Evolutionary conservation across 768 basidiomycete species (phyloP).

Genomic region (Boletus tylopilopsis): DNA sequence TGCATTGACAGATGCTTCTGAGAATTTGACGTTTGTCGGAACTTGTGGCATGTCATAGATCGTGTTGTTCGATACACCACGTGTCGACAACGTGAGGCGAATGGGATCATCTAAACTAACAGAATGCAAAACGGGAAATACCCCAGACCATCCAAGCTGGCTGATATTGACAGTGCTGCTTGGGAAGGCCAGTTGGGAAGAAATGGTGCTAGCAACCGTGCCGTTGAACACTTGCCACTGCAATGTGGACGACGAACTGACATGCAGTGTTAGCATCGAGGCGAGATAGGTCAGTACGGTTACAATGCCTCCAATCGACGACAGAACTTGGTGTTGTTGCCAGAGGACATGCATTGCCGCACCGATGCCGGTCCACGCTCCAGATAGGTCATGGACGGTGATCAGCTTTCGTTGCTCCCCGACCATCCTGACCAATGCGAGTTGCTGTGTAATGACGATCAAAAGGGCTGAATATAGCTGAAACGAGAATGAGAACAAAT

Average conservation of each 20-base stretch:
- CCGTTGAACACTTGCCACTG: not conserved
- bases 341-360: not conserved
- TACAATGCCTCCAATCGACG: not conserved
- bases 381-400: not conserved
- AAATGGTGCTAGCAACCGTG: not conserved
- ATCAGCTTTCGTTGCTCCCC: not conserved
- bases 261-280: not conserved
- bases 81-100: not conserved
- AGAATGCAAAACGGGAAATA: not conserved
- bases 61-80: not conserved
- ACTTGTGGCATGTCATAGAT: not conserved
- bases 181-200: not conserved
- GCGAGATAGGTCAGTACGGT: not conserved
- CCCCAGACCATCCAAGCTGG: not conserved
- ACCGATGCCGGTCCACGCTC: not conserved
- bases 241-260: not conserved
- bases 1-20: not conserved
- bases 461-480: not conserved
- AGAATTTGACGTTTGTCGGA: not conserved
- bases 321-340: not conserved
- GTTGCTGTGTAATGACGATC: not conserved
- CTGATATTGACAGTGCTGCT: not conserved
- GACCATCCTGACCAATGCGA: not conserved
- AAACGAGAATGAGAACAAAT: not conserved
- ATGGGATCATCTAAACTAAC: not conserved